Conservation (phyloP, 2,329 filamentous ascomycete species). For the Trichophyton verrucosum region DNA sequence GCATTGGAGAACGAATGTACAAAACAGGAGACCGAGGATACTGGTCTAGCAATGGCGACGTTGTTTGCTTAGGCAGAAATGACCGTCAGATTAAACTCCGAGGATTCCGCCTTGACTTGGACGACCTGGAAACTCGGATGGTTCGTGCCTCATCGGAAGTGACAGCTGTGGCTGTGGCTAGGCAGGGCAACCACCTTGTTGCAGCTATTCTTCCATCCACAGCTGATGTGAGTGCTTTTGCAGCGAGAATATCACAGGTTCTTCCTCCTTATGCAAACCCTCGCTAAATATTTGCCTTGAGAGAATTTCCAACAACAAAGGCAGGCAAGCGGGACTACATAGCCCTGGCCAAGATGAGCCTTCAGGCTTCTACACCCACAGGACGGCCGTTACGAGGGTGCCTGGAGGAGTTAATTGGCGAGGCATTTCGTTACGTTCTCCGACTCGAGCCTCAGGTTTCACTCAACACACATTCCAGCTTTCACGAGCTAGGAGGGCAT, state of each 20-base stretch:
- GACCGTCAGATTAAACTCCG: neutral
- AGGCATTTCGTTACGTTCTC: neutral
- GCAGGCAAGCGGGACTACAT: neutral
- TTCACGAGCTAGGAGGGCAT: conserved; percentile 3
- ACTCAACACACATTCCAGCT: neutral
- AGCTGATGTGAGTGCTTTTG: conserved; percentile 2
- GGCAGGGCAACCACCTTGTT: conserved; percentile 3
- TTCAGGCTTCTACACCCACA: neutral
- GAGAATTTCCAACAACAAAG: neutral
- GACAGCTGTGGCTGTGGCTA: neutral
- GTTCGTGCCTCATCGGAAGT: neutral
- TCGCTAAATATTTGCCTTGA: neutral
- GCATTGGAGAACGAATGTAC: neutral
- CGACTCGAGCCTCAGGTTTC: neutral
- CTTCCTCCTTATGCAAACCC: conserved; percentile 6
- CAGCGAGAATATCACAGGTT: neutral
- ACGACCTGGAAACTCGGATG: neutral
- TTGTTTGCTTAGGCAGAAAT: neutral
- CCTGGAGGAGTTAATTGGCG: conserved; percentile 6
- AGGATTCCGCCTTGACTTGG: neutral
- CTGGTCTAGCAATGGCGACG: neutral
- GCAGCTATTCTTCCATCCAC: neutral
- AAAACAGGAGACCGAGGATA: neutral
- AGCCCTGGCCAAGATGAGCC: neutral
- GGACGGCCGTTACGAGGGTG: neutral